Evolutionary conservation across 768 basidiomycete species (phyloP).

Genomic region (Zangia roseola): DNA sequence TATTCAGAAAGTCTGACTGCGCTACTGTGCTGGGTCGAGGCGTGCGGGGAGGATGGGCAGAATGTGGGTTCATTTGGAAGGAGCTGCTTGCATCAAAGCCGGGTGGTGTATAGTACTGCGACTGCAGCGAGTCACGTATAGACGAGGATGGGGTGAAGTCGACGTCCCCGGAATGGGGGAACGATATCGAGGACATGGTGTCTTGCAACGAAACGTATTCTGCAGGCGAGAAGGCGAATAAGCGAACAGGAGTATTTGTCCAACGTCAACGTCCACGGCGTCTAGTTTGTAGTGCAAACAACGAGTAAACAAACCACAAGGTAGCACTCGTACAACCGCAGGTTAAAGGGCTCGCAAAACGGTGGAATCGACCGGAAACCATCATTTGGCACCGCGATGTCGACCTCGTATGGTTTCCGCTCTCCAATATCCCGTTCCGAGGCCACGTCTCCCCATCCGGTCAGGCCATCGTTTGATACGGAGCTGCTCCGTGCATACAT

Average conservation of each 20-base stretch:
- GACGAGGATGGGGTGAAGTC: conserved; percentile 40
- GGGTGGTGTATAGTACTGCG: conserved; percentile 51
- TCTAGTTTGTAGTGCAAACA: conserved; percentile 20
- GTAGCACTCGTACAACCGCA: neutral
- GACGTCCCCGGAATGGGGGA: conserved; percentile 46
- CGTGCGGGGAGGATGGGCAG: conserved; percentile 75
- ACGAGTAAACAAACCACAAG: conserved; percentile 22
- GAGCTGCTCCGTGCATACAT: conserved; percentile 76
- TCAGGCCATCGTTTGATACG: conserved; percentile 62
- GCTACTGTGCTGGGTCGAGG: conserved; percentile 43
- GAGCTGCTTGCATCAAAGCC: conserved; percentile 57
- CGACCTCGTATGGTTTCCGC: conserved; percentile 44
- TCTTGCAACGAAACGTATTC: neutral
- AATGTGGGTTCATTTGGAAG: conserved; percentile 82
- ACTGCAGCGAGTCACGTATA: conserved; percentile 38
- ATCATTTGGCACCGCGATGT: conserved; percentile 7
- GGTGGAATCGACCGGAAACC: neutral
- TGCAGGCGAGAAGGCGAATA: no score
- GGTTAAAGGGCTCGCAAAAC: neutral
- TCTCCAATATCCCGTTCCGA: conserved; percentile 62
- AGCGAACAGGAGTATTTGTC: no score
- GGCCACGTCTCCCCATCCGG: conserved; percentile 47
- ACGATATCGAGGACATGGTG: conserved; percentile 66
- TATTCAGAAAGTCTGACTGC: conserved; percentile 25
- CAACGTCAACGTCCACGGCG: no score